Evolutionary conservation across 257 asterid species (phyloP), one percentile per base, ranked within the genome.

Genomic region (Solanum raphanifolium): DNA sequence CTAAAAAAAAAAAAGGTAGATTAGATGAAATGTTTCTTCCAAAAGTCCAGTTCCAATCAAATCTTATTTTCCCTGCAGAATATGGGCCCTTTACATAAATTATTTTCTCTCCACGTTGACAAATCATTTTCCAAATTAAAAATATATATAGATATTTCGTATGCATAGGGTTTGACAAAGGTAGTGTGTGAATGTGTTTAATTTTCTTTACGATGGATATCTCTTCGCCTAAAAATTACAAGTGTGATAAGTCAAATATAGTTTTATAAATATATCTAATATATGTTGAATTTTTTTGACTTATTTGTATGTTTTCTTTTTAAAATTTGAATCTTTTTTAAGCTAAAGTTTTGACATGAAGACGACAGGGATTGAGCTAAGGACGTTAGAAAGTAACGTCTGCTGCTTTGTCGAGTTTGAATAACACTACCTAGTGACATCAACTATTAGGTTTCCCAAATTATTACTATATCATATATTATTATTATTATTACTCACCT

Each of bases 1-100:
- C 88, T 32, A 32, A 32, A 32, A 85, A 88, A 90, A 89, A 15
- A 52, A 6, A 16, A 58, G 78, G 87, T 16, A 62, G 74, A 34
- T 27, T 87, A 20, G 52, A 65, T 87, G 83, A 91, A 91, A 87
- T 73, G 55, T 31, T 41, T 29, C 32, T 79, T 87, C 83, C 89
- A 34, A 88, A 84, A 89, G 93, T 89, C 88, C 83, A 12, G 95
- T 91, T 92, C 88, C 93, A 87, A 92, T 93, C 94, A 91, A 83
- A 91, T 89, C 88, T 78, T 88, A 75, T 93, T 74, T 87, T 86
- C 46, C 58, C 62, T 84, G 87, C 36, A 39, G 66, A 38, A 83
- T 79, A 76, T 81, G 90, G 96, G 92, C 89, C 94, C 93, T 88
- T 84, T 38, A 55, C 89, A 89, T 91, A 73, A 93, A 29, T 71